Evolutionary conservation across 176 grass and related monocot species (phyloP).

Genomic region (Elymus sibiricus): DNA sequence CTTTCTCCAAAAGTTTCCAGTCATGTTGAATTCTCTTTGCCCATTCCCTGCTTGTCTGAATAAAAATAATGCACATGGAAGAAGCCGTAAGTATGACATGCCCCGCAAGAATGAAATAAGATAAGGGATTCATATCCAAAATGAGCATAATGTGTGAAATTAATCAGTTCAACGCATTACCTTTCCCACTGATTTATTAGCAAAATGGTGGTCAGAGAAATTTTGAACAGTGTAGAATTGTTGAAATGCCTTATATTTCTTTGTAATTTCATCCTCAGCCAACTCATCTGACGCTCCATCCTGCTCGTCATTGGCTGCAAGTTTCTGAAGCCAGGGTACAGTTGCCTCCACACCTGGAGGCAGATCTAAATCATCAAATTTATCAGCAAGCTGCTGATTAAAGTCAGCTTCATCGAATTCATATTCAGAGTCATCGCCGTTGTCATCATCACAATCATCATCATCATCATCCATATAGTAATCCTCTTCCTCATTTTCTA

Average conservation of each 20-base stretch:
- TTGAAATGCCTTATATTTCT: slow-evolving; percentile 57
- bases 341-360: slow-evolving; percentile 82
- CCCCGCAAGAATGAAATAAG: background rate
- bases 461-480: slow-evolving; percentile 45
- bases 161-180: slow-evolving; percentile 32
- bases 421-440: slow-evolving; percentile 41
- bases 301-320: slow-evolving; percentile 16
- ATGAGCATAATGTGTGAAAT: slow-evolving; percentile 9
- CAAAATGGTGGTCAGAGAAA: slow-evolving; percentile 71
- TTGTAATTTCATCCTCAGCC: slow-evolving; percentile 55
- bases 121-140: background rate
- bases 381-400: slow-evolving; percentile 58
- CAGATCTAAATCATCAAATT: slow-evolving; percentile 78
- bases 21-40: slow-evolving; percentile 85
- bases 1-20: slow-evolving; percentile 83
- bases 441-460: slow-evolving; percentile 28
- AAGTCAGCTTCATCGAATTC: slow-evolving; percentile 52
- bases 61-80: background rate
- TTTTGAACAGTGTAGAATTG: slow-evolving; percentile 78
- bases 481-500: slow-evolving; percentile 49
- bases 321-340: slow-evolving; percentile 53
- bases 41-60: slow-evolving; percentile 67
- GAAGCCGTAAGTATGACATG: background rate
- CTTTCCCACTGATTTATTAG: slow-evolving; percentile 20
- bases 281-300: slow-evolving; percentile 3